Base-by-base conservation (phyloP, 73 alveolate genomes). In the Urostyla sp. region DNA sequence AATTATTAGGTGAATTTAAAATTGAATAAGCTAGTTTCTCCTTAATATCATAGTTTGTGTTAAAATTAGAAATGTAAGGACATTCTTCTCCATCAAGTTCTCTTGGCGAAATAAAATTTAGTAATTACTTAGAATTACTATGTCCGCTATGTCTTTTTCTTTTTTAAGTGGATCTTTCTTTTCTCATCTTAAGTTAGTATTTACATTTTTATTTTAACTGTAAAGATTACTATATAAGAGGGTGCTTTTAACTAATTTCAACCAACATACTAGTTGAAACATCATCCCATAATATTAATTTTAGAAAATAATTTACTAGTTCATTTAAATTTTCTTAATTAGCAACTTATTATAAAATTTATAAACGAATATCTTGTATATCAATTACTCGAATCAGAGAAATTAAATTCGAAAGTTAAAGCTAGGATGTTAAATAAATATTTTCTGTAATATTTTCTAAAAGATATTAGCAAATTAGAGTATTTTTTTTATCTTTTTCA, bases 61-160 rank as follows among this genome's bases (percentile, higher is more conserved):
- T 7, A 35, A 37, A 2, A 40, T 40, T 63, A 35, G 11, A 4
- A 20, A 11, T 46, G n/a, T n/a, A n/a, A n/a, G n/a, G n/a, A n/a
- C n/a, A 40, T 16, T 63, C 24, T 16, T 13, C 6, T 6, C 44
- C 35, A 34, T 23, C 60, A 43, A 21, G n/a, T 43, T 63, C 79
- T 11, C 79, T 36, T 1, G 79, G 79, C 5, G 79, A 63, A 3
- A 60, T 60, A 23, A 63, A 63, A 63, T 60, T 63, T 60, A 63
- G 37, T 1, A 60, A 63, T 21, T 63, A 63, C 45, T 30, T 20
- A 55, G 23, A 26, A 21, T 15, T 55, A 8, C 72, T 26, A 3
- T 24, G 30, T 24, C 7, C 4, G 8, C 28, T 43, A 5, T 55
- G 16, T 15, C 16, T 6, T 26, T 5, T 24, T 18, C 28, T 3